Evolutionary conservation across 2,329 filamentous ascomycete genomes (phyloP).

Genomic region (Penicillium sp.): DNA sequence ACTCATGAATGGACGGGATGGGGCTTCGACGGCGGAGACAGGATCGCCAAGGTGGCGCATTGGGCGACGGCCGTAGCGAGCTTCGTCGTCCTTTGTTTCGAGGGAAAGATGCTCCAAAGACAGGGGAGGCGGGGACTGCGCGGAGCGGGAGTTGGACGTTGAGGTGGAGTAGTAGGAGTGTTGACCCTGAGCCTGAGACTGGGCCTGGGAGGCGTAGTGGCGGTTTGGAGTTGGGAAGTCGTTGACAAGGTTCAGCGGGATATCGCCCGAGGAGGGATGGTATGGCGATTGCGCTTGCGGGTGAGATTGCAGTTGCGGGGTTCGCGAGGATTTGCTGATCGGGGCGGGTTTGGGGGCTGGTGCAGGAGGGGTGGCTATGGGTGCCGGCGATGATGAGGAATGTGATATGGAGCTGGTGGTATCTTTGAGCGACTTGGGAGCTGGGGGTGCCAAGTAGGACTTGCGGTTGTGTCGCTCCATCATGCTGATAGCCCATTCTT

Average conservation of each 20-base stretch:
- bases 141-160: slow-evolving; percentile 29
- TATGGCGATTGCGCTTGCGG: slow-evolving; percentile 20
- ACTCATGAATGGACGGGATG: slow-evolving; percentile 43
- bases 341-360: slow-evolving; percentile 44
- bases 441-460: slow-evolving; percentile 83
- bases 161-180: slow-evolving; percentile 28
- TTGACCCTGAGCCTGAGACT: slow-evolving; percentile 23
- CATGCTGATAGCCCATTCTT: slow-evolving; percentile 90
- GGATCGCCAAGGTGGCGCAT: slow-evolving; percentile 40
- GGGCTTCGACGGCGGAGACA: slow-evolving; percentile 43
- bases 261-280: slow-evolving; percentile 60
- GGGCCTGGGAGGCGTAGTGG: slow-evolving; percentile 26
- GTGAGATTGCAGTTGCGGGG: slow-evolving; percentile 27
- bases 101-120: slow-evolving; percentile 51
- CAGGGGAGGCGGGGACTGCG: slow-evolving; percentile 41
- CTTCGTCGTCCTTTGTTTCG: slow-evolving; percentile 43
- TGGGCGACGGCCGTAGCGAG: slow-evolving; percentile 34
- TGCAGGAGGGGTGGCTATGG: slow-evolving; percentile 31
- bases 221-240: slow-evolving; percentile 36
- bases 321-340: slow-evolving; percentile 30
- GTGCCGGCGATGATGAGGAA: slow-evolving; percentile 56
- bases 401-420: slow-evolving; percentile 34
- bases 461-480: slow-evolving; percentile 96
- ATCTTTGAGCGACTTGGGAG: slow-evolving; percentile 72
- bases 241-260: slow-evolving; percentile 59